These are phyloP conservation scores for Moesziomyces antarcticus DNA, from an alignment of 1,284 basidiomycete genomes.

Conservation along the genomic window DNA sequence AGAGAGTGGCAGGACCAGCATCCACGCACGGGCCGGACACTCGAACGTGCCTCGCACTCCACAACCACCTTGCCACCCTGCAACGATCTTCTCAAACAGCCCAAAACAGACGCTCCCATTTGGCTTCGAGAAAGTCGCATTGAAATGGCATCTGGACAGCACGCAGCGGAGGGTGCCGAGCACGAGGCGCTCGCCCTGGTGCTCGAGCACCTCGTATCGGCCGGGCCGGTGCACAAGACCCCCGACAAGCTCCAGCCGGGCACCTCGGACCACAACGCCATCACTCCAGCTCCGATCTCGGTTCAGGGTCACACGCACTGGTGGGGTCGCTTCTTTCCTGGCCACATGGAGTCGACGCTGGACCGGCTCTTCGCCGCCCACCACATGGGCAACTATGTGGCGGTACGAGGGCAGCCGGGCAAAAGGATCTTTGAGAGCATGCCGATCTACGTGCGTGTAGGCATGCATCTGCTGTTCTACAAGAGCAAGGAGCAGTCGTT, in stretches of 20 bases:
- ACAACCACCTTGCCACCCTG: too few species aligned
- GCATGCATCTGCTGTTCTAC: slow-evolving; percentile 92
- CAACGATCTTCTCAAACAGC: too few species aligned
- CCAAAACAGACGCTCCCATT: too few species aligned
- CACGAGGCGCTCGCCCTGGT: slow-evolving; percentile 40
- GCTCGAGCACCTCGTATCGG: slow-evolving; percentile 45
- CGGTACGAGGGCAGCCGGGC: slow-evolving; percentile 47
- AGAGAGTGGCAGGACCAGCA: too few species aligned
- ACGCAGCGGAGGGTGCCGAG: slow-evolving; percentile 12
- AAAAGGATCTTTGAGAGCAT: slow-evolving; percentile 70
- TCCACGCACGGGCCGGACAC: too few species aligned
- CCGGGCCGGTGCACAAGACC: slow-evolving; percentile 33
- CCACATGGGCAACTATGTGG: slow-evolving; percentile 61
- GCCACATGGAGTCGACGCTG: slow-evolving; percentile 29
- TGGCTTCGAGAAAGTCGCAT: too few species aligned
- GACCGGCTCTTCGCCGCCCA: slow-evolving; percentile 51
- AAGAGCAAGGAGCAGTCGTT: slow-evolving; percentile 92
- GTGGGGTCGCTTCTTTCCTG: slow-evolving; percentile 51
- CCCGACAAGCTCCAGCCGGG: slow-evolving; percentile 13
- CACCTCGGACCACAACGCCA: slow-evolving; percentile 29
- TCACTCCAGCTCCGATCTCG: slow-evolving; percentile 38
- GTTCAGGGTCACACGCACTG: slow-evolving; percentile 29
- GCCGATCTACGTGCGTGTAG: slow-evolving; percentile 92
- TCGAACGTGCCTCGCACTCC: too few species aligned
- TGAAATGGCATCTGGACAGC: slow-evolving; percentile 4